Base-by-base conservation (phyloP, 768 basidiomycete species). In the Xerocomus potaroensis region DNA sequence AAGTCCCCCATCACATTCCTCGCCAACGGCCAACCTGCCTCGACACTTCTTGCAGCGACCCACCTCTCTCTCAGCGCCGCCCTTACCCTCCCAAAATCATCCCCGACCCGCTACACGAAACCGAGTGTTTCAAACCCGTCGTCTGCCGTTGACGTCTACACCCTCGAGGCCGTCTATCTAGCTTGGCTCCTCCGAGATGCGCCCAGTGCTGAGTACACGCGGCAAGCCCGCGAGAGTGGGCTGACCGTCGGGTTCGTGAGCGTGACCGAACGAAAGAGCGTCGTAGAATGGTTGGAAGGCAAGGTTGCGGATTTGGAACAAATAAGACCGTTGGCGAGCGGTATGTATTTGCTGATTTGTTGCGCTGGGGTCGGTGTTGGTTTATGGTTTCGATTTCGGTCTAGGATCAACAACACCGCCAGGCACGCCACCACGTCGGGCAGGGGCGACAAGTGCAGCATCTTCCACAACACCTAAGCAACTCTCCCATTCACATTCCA, bases 241-340 rank as follows among this genome's bases (percentile, higher is more conserved):
- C 68, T 92, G 24, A 72, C 79, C 2, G 76, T 81, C 31, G 84
- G 85, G 0, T 79, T 91, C 62, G 90, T 97, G 31, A 83, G 87
- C 55, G 81, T 91, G 27, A 90, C 91, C 3, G 93, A 96, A 67
- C 73, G 93, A 51, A 91, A 88, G 70, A 75, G 74, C 36, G 82
- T 95, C 0, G 80, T 90, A 29, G 92, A 94, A 42, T 97, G 87
- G 82, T 62, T 97, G 35, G 81, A 86, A 56, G 83, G 87, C 29
- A 74, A 69, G 27, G 50, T 57, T 1, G 45, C 50, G 0, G 59
- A 65, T 46, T 39, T 59, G 43, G 63, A 61, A 15, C 54, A 56
- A 16, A 65, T 67, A 40, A 40, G 51, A 11, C 56, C 64, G 43
- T 35, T 51, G 19, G 38, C 56, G 33, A 51, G 36, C 41, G 63